Percentiles rank a stretch among this genome's conserved stretches.
phyloP scores from a whole-genome alignment of 768 basidiomycete species.

The Leucocoprinus leucothites region DNA sequence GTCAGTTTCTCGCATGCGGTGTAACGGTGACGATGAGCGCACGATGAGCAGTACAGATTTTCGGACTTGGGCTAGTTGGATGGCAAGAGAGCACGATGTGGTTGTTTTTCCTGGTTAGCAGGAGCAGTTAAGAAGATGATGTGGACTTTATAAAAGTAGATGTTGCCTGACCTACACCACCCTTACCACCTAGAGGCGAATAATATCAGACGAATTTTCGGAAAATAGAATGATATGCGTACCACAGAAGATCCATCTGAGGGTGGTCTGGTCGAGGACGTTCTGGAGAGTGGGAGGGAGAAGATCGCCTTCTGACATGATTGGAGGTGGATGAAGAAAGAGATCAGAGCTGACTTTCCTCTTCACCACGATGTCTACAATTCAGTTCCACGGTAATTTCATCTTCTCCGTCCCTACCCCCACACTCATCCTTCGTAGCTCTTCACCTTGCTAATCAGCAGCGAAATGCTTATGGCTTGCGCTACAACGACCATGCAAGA shows the following conservation, averaged over 20 bases:
- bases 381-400: slow-evolving; percentile 36
- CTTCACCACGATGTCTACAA: slow-evolving; percentile 12
- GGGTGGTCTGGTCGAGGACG: slow-evolving; percentile 84
- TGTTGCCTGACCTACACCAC: slow-evolving; percentile 81
- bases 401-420: not conserved
- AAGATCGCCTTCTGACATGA: slow-evolving; percentile 55
- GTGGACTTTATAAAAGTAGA: not conserved
- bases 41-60: slow-evolving; percentile 98
- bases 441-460: slow-evolving; percentile 85
- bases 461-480: slow-evolving; percentile 84
- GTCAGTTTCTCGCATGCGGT: not conserved
- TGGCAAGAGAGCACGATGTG: slow-evolving; percentile 96
- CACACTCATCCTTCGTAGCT: slow-evolving; percentile 40
- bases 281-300: slow-evolving; percentile 90
- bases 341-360: slow-evolving; percentile 7
- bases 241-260: slow-evolving; percentile 99
- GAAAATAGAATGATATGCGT: slow-evolving; percentile 28
- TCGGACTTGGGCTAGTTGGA: slow-evolving; percentile 85
- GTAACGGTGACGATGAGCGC: slow-evolving; percentile 24
- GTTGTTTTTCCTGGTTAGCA: slow-evolving; percentile 87
- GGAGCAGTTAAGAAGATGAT: slow-evolving; percentile 4
- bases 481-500: slow-evolving; percentile 84
- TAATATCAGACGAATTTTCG: slow-evolving; percentile 1
- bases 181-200: slow-evolving; percentile 80
- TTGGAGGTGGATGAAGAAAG: slow-evolving; percentile 11